Percentiles rank a stretch among this genome's conserved stretches.
phyloP scores from a whole-genome alignment of 2,329 filamentous ascomycete species.

The Alternaria panax region DNA sequence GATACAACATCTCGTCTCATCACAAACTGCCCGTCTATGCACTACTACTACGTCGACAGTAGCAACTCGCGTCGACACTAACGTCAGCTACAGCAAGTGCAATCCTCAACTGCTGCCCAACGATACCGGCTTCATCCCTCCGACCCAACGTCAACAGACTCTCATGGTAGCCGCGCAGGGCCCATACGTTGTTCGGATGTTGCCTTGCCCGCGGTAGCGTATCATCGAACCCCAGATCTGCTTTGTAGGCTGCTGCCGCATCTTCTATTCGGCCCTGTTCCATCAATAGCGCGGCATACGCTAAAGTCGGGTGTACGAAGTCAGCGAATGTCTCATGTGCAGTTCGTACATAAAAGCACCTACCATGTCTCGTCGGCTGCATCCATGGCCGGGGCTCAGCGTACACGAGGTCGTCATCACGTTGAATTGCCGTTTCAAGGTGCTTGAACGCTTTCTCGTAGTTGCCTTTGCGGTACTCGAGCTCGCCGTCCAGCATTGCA shows the following conservation, averaged over 20 bases:
- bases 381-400: conserved; percentile 84
- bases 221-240: conserved; percentile 53
- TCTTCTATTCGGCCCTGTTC: conserved; percentile 65
- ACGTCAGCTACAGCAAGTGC: conserved; percentile 67
- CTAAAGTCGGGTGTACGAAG: too few species aligned
- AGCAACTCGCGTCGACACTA: conserved; percentile 65
- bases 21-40: neutral
- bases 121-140: conserved; percentile 56
- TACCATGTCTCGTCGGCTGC: conserved; percentile 72
- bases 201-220: conserved; percentile 68
- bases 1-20: neutral
- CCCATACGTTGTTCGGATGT: conserved; percentile 79
- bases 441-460: conserved; percentile 66
- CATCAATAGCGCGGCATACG: conserved; percentile 72
- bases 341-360: too few species aligned
- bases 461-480: conserved; percentile 71
- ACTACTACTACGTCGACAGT: conserved; percentile 51
- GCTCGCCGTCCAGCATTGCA: conserved; percentile 75
- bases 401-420: conserved; percentile 71
- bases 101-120: conserved; percentile 59
- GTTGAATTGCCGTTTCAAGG: conserved; percentile 64
- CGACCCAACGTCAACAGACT: conserved; percentile 66
- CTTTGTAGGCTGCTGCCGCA: conserved; percentile 49
- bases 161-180: conserved; percentile 75
- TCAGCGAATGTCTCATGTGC: too few species aligned